Base-by-base conservation (phyloP, 352 stramenopile genomes). In the Phytopythium montanum region DNA sequence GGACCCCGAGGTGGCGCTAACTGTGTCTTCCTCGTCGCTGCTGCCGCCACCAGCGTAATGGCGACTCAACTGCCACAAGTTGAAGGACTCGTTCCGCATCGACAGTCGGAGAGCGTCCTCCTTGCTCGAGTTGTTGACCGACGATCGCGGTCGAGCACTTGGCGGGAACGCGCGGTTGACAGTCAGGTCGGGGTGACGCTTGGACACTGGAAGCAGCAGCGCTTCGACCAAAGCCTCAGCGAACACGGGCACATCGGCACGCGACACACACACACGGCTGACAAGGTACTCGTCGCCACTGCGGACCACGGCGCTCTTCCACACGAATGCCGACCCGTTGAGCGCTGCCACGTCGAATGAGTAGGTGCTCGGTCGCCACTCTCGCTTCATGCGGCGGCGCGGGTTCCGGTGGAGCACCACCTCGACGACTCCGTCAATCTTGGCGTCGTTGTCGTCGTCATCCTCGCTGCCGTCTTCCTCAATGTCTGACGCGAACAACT, bases 331-430 rank as follows among this genome's bases (percentile, higher is more conserved):
- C 16, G 52, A 46, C 3, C 23, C 23, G 34, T 48, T 48, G 12
- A 34, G 33, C 52, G 48, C 48, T 9, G 33, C 52, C 21, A 48
- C 52, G 34, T 29, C 6, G 21, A 55, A 55, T 31, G 28, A 39
- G 50, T 29, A 29, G 19, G 5, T 38, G 50, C 3, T 31, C 4
- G 50, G 29, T 31, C 42, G 50, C 50, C 50, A 55, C 29, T 21
- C 12, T 5, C 49, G n/a, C 28, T 41, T 54, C 16, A 54, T 6
- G 2, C 28, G 29, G 5, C 19, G 18, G 2, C 29, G 50, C n/a
- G 2, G 29, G 34, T 21, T 44, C 19, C 13, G 8, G 26, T 6
- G 18, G 2, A 55, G 19, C 28, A 44, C 29, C 12, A 42, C 50
- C 13, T 44, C n/a, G 7, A 55, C 9, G 50, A 55, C 21, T 10